Base-by-base conservation (phyloP, 192 early-diverging fungal genomes). In the Coemansia sp. region DNA sequence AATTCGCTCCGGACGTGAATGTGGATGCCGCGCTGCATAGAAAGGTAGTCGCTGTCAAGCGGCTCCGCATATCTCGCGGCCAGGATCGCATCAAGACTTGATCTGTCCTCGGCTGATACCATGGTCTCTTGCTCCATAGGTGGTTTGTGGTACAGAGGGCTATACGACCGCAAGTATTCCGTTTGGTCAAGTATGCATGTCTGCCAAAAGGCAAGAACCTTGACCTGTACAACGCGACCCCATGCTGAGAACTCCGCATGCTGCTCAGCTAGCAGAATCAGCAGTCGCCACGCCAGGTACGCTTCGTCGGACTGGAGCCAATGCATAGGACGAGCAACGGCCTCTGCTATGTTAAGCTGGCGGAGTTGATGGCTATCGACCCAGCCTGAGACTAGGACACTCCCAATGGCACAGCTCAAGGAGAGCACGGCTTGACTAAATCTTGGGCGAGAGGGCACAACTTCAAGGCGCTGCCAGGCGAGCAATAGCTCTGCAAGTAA, bases 201-300 rank as follows among this genome's bases (percentile, higher is more conserved):
- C 29, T 34, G 41, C 64, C 64, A 66, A 62, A 73, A 50, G 38
- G 41, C 71, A 22, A 15, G n/a, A 27, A 73, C 24, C 0, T 24
- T 62, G 31, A n/a, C 64, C 53, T 70, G 68, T 4, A 71, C 38
- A 24, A 7, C 38, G 16, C 39, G 18, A 31, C 63, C 38, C 70
- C 78, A 75, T 29, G 18, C 22, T 7, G 66, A 20, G 10, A 61
- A 55, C 38, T 67, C 58, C 3, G 68, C 34, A 10, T 62, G 49
- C 61, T 38, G 69, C 22, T 49, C 55, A 7, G 58, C 61, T 8
- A 66, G 13, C 46, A 80, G 27, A 24, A 57, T 52, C 18, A 72
- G 18, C 39, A 80, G 57, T 1, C 73, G 65, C 78, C 78, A 80
- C 20, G 62, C 73, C 13, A 80, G 11, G 46, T 80, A 80, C 27